These are phyloP conservation scores for Eudorina sp. DNA, from an alignment of 139 green algal species.

Conservation along the genomic window DNA sequence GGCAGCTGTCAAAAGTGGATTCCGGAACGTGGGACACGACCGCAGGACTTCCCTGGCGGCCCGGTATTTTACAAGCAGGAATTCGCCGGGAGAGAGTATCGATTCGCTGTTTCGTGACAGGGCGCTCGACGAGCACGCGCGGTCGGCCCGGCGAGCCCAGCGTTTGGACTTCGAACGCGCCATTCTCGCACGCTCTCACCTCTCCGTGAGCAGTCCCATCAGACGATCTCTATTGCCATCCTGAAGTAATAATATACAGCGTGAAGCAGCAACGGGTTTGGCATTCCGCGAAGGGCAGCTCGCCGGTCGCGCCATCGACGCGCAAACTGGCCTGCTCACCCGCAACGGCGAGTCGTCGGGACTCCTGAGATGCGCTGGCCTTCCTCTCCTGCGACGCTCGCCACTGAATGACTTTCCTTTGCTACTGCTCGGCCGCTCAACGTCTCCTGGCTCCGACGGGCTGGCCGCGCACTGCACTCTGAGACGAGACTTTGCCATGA, in stretches of 20 bases:
- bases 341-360: slow-evolving; percentile 82
- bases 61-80: no score
- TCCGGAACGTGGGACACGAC: neutral
- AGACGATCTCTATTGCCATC: slow-evolving; percentile 88
- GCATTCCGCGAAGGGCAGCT: neutral
- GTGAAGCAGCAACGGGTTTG: neutral
- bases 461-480: slow-evolving; percentile 7
- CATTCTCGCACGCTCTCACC: slow-evolving; percentile 49
- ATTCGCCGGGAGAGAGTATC: no score
- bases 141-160: neutral
- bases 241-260: neutral
- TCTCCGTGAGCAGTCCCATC: slow-evolving; percentile 85
- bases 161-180: slow-evolving; percentile 11
- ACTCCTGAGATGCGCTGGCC: slow-evolving; percentile 63
- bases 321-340: slow-evolving; percentile 14
- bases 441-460: neutral
- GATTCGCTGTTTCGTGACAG: no score
- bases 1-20: no score
- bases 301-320: neutral
- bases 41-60: slow-evolving; percentile 18
- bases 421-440: slow-evolving; percentile 35
- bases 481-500: neutral
- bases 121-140: no score
- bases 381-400: slow-evolving; percentile 34
- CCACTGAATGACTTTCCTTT: slow-evolving; percentile 56